phyloP scores from a whole-genome alignment of 2,329 filamentous ascomycete species.

The Alternaria arborescens region DNA sequence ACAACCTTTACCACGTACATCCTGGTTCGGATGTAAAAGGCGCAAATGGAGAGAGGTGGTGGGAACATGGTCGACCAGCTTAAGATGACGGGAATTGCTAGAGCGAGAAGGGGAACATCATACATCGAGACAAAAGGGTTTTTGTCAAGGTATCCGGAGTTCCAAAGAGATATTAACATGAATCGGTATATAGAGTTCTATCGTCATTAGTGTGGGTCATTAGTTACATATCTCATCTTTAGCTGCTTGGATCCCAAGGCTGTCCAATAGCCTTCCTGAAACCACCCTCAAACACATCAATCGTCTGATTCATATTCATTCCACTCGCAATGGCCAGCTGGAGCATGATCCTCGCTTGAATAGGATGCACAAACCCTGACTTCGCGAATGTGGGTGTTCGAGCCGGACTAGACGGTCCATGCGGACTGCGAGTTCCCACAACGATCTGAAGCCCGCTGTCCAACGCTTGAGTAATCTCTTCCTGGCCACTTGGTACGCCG shows the following conservation, averaged over 20 bases:
- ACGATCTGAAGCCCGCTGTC: constrained; percentile 35
- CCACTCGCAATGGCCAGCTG: constrained; percentile 43
- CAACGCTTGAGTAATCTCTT: constrained; percentile 31
- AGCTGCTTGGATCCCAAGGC: constrained; percentile 21
- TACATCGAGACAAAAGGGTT: background rate
- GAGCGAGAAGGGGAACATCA: background rate
- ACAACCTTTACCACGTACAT: constrained; percentile 10
- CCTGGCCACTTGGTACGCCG: constrained; percentile 29
- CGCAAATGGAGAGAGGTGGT: background rate
- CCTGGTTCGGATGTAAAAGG: background rate
- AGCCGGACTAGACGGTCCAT: constrained; percentile 31
- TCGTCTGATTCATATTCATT: constrained; percentile 38
- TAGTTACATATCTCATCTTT: background rate
- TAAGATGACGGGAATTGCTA: background rate
- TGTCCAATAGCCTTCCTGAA: constrained; percentile 38
- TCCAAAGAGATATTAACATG: fast-evolving
- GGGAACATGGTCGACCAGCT: background rate
- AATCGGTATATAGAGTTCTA: background rate
- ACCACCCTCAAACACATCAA: constrained; percentile 37
- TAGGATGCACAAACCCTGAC: constrained; percentile 34
- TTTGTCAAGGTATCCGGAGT: background rate
- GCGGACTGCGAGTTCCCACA: constrained; percentile 34
- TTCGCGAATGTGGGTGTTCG: constrained; percentile 30
- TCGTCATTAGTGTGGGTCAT: background rate
- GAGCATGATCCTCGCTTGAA: constrained; percentile 40